Base-by-base conservation (phyloP, 2,329 filamentous ascomycete species). In the Epichloe bromicola region DNA sequence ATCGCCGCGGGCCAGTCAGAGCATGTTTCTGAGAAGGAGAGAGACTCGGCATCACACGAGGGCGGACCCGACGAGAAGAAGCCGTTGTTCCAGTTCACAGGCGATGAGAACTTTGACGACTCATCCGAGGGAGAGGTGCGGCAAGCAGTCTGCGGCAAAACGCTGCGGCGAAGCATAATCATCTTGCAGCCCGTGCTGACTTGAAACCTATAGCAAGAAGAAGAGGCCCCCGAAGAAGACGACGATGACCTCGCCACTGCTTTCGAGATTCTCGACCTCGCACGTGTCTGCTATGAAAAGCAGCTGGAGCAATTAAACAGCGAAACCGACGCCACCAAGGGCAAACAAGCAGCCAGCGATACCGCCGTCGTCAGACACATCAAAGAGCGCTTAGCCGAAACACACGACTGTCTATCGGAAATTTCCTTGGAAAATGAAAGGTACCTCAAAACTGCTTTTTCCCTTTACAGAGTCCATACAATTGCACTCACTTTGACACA, bases 401-500 rank as follows among this genome's bases (percentile, higher is more conserved):
- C 88, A 8, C 88, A 96, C 65, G 90, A 96, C 64, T 78, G 95
- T 51, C 85, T 97, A 55, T 87, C 90, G 10, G 93, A 98, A 68
- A 96, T 98, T 55, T 94, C 86, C n/a, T 75, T 98, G 30, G 93
- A 98, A 70, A 95, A 93, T 59, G 93, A 97, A 69, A 83, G 86
- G 72, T 82, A 70, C 53, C 66, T 55, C 42, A 8, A 17, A 44
- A 15, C 8, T 14, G 4, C 3, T 38, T n/a, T 19, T 38, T 3
- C 48, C 11, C 5, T 8, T 14, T 19, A 19, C 30, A 10, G 3
- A 17, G 38, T 30, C n/a, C 20, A 10, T 26, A 42, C 7, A 48
- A 51, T 15, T 30, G 7, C 11, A 34, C 23, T 26, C 23, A 30
- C 17, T 11, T 5, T 10, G 36, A 38, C 4, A 38, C 2, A n/a